phyloP scores from a whole-genome alignment of 2,329 filamentous ascomycete genomes.

The Cladosporium sp. region DNA sequence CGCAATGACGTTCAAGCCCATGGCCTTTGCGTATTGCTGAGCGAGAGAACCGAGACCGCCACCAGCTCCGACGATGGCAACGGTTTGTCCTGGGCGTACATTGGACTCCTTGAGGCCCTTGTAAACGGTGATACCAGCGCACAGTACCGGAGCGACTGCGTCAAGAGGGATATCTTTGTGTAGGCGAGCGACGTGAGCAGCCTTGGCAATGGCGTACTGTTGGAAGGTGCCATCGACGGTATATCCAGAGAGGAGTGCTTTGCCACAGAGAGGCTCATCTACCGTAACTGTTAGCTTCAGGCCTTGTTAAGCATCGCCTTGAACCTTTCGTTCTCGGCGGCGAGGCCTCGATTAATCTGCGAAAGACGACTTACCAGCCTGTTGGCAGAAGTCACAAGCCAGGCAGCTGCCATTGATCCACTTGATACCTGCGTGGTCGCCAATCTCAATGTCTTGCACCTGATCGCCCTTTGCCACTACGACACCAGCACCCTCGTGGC shows the following conservation, averaged over 20 bases:
- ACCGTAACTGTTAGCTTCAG: conserved; percentile 21
- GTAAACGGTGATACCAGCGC: conserved; percentile 83
- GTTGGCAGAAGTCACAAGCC: conserved; percentile 75
- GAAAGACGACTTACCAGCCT: conserved; percentile 68
- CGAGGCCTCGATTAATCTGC: no score
- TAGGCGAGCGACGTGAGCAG: conserved; percentile 75
- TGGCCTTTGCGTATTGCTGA: conserved; percentile 83
- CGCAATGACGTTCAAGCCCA: conserved; percentile 75
- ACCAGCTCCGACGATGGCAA: conserved; percentile 82
- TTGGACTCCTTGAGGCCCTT: conserved; percentile 85
- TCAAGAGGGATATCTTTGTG: conserved; percentile 73
- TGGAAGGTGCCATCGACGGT: conserved; percentile 92
- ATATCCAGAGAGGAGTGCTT: conserved; percentile 77
- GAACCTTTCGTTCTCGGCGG: conserved; percentile 52
- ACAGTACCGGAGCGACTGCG: conserved; percentile 72
- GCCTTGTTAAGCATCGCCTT: neutral
- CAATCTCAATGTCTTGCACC: conserved; percentile 72
- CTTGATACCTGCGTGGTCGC: conserved; percentile 81
- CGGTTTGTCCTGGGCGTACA: conserved; percentile 66
- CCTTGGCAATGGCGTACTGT: conserved; percentile 85
- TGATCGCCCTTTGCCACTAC: conserved; percentile 76
- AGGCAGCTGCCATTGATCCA: conserved; percentile 90
- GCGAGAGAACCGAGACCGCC: conserved; percentile 77
- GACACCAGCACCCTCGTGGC: conserved; percentile 71
- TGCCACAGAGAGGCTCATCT: conserved; percentile 77